Base-by-base conservation (phyloP, 805 yeast species). In the Wickerhamiella slavikovae region DNA sequence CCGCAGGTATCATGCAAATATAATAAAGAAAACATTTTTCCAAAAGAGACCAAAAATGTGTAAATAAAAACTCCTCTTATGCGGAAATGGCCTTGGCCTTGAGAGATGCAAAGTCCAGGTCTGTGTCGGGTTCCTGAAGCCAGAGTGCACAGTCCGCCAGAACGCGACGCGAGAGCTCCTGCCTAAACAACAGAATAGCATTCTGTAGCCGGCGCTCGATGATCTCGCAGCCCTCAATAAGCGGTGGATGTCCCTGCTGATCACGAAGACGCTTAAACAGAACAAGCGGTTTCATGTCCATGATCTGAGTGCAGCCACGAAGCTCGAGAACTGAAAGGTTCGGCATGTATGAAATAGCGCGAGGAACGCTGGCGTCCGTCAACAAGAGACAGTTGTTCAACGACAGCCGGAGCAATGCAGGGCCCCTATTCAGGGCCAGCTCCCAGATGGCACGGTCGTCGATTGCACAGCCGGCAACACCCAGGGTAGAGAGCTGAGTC, bases 381-480 rank as follows among this genome's bases (percentile, higher is more conserved):
- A 77, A 45, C 15, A 49, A 43, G 18, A 60, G 55, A 47, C 95
- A 82, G 41, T 71, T 68, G 49, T 82, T 82, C 29, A 82, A 47
- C 5, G 91, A 74, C 14, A 82, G 54, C 30, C 93, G 57, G 40
- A 67, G 68, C 3, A 83, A 42, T 4, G 54, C 42, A 1, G 46
- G 41, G 15, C 70, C 69, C 17, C 67, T 52, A 30, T 57, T 47
- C 12, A 63, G 48, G 0, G 82, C 80, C 20, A 83, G 51, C 42
- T 75, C 83, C 92, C 93, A 79, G 11, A 83, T 55, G 4, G 77
- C 60, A 25, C 68, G 60, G 52, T 83, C 93, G 5, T 77, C 67
- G 13, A 83, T 63, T 25, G 65, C 58, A 48, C 93, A 79, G 5
- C 96, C 96, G 0, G 95, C 93, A 14, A 80, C 54, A 0, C 95